Evolutionary conservation across 2,329 filamentous ascomycete species (phyloP).

Genomic region (Diaporthe sp.): DNA sequence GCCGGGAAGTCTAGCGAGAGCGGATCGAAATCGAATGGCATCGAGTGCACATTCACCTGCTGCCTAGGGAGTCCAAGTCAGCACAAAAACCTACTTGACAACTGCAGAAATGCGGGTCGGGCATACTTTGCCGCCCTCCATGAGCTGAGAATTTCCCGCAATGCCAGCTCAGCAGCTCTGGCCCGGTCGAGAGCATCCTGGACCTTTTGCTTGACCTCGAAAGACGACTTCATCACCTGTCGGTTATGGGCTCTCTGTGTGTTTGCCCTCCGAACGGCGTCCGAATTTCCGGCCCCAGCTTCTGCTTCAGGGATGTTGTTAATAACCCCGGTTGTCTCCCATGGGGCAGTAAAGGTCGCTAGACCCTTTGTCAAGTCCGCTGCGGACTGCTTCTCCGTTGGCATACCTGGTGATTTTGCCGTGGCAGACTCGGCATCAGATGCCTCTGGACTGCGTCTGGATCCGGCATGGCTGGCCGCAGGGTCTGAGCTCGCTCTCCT

Average conservation of each 20-base stretch:
- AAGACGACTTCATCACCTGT: conserved; percentile 68
- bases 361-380: conserved; percentile 66
- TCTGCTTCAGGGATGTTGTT: conserved; percentile 74
- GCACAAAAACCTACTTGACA: background rate
- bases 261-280: conserved; percentile 51
- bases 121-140: conserved; percentile 85
- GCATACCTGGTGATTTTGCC: conserved; percentile 52
- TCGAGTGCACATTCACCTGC: conserved; percentile 66
- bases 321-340: conserved; percentile 84
- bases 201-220: conserved; percentile 73
- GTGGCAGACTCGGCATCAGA: conserved; percentile 54
- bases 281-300: conserved; percentile 46
- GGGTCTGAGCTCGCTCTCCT: conserved; percentile 74
- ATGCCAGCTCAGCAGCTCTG: conserved; percentile 84
- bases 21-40: conserved; percentile 85
- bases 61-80: conserved; percentile 53
- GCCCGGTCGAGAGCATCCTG: conserved; percentile 83
- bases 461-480: conserved; percentile 60
- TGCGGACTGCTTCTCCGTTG: conserved; percentile 57
- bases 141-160: conserved; percentile 85
- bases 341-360: conserved; percentile 69
- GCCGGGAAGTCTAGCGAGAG: conserved; percentile 88
- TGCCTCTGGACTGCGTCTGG: conserved; percentile 53
- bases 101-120: conserved; percentile 45
- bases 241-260: conserved; percentile 61